phyloP scores from a whole-genome alignment of 257 asterid species.

The Rubia yunnanensis region DNA sequence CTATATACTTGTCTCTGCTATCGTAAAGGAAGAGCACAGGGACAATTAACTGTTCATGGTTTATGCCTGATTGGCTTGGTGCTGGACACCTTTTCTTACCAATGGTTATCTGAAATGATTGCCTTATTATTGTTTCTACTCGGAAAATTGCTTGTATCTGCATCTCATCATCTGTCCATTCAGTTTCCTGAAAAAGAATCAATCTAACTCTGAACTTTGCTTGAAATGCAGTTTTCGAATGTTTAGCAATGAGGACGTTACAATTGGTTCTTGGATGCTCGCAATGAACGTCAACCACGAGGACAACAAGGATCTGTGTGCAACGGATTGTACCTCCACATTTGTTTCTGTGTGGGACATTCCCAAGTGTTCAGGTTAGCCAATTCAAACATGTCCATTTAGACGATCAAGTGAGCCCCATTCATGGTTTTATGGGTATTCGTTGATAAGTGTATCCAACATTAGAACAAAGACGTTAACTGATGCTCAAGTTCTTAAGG shows the following conservation, averaged over 20 bases:
- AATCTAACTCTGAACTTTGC: background rate
- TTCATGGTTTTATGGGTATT: background rate
- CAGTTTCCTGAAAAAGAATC: background rate
- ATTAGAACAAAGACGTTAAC: background rate
- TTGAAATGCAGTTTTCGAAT: conserved; percentile 67
- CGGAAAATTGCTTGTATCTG: background rate
- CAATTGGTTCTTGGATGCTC: conserved; percentile 99
- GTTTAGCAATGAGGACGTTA: conserved; percentile 98
- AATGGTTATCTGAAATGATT: background rate
- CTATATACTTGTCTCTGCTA: background rate
- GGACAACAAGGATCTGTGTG: conserved; percentile 58
- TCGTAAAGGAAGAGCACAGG: background rate
- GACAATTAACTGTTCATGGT: background rate
- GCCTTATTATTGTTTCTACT: background rate
- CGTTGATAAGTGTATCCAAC: background rate
- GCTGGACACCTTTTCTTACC: background rate
- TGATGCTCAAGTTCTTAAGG: conserved; percentile 2
- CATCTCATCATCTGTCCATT: background rate
- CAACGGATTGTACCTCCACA: conserved; percentile 52
- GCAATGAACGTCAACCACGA: conserved; percentile 96
- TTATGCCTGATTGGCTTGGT: background rate
- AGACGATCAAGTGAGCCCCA: background rate
- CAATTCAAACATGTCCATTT: background rate
- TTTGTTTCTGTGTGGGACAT: conserved; percentile 98
- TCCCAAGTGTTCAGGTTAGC: conserved; percentile 95